Evolutionary conservation across 2,329 filamentous ascomycete genomes (phyloP), one percentile per base, ranked within the genome.

Genomic region (Cordyceps tenuipes): DNA sequence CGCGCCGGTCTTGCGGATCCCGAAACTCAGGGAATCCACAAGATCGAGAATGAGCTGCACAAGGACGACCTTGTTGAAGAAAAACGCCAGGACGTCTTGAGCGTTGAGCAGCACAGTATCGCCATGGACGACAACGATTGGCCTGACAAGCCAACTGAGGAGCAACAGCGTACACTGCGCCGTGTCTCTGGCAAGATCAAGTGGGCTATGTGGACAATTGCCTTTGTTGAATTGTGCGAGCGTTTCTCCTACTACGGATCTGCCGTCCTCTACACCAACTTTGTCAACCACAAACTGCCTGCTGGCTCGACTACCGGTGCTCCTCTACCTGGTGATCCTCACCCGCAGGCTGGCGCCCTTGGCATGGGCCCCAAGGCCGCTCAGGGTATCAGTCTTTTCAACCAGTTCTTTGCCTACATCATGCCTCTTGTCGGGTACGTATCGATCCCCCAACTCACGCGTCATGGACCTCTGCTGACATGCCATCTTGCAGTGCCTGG

Each of bases 201-300:
- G 53, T 85, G 81, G 79, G 75, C 79, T 59, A 81, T 86, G 61
- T 91, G 84, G 73, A 85, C 84, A 29, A 82, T 91, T 62, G 87
- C 86, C 52, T 84, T 90, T 63, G 83, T 88, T 62, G 88, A 91
- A 73, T 75, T 90, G 60, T 89, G 85, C 74, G 88, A 91, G 75
- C 85, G 88, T 53, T 90, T 89, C 74, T 87, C 85, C 15, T 91
- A 90, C 81, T 90, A 91, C 68, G 88, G 88, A 59, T 86, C 85
- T 5, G 81, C 83, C 48, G 79, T 86, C 36, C 77, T 89, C 34
- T 89, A 86, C 82, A 83, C 82, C 69, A 87, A 87, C 72, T 87
- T 84, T 67, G 80, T 87, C 66, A 80, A 82, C 65, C 76, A 80
- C 56, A 73, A 76, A 36, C 72, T 86, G 31, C 84, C 84, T 1